These are phyloP conservation scores for Penicillium ochrochloron DNA, from an alignment of 495 filamentous ascomycete species.

Conservation along the genomic window DNA sequence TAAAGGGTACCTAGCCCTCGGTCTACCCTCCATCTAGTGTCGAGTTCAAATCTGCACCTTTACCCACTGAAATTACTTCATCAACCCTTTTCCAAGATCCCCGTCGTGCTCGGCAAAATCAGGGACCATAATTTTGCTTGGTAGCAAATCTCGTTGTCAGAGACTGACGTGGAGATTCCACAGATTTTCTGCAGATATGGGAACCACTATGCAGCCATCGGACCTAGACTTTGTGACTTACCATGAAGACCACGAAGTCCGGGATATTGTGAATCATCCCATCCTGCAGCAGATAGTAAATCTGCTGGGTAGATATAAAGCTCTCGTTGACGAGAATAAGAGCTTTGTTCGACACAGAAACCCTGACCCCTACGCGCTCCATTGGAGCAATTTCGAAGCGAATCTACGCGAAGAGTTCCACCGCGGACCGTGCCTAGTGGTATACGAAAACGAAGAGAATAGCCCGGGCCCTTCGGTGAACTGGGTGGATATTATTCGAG, in stretches of 20 bases:
- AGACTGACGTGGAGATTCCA: not conserved
- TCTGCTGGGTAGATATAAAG: not conserved
- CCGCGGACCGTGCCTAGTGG: not conserved
- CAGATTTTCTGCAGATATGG: not conserved
- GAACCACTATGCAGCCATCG: not conserved
- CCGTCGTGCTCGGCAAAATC: not conserved
- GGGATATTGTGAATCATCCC: not conserved
- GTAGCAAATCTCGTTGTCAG: not conserved
- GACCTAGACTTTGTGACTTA: slow-evolving; percentile 4
- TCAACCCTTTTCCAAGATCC: not conserved
- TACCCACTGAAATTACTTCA: not conserved
- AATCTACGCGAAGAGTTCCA: slow-evolving; percentile 5
- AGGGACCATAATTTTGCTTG: not conserved
- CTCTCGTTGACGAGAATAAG: not conserved
- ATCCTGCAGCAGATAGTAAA: not conserved
- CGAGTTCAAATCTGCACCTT: not conserved
- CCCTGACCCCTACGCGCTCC: too few species aligned
- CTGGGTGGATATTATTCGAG: slow-evolving; percentile 8
- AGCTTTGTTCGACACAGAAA: not conserved
- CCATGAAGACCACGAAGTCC: not conserved
- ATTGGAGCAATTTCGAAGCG: not conserved
- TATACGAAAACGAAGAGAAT: not conserved
- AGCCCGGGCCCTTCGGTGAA: not conserved
- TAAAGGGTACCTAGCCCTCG: too few species aligned
- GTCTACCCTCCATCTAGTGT: too few species aligned